A percentile compares a stretch with the other conserved stretches of the same genome.
phyloP scores from a whole-genome alignment of 257 asterid genomes.

The Solanum acaule region DNA sequence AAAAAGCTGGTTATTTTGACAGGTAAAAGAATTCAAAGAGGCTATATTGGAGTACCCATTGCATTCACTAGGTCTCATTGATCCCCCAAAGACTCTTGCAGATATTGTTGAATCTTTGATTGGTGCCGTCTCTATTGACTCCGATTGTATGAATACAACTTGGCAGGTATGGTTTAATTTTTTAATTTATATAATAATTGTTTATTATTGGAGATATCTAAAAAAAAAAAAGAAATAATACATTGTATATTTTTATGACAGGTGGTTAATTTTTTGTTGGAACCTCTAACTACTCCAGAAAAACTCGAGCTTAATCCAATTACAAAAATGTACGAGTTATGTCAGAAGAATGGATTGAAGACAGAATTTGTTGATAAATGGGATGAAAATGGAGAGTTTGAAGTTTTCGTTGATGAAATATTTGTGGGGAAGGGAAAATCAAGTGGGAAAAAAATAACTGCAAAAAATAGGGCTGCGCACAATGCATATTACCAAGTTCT shows the following conservation, averaged over 20 bases:
- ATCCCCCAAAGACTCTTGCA: background rate
- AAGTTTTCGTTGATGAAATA: background rate
- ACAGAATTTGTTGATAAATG: background rate
- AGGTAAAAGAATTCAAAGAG: constrained; percentile 29
- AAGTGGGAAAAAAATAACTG: background rate
- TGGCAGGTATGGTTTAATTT: background rate
- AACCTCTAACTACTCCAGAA: background rate
- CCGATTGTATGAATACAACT: background rate
- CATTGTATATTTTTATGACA: background rate
- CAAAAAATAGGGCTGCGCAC: background rate
- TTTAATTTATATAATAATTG: too few species aligned
- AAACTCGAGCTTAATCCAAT: background rate
- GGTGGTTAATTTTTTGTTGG: background rate
- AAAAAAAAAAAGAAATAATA: too few species aligned
- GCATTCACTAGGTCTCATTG: constrained; percentile 13
- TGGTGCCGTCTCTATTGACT: background rate
- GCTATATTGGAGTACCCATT: constrained; percentile 27
- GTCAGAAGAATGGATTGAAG: background rate
- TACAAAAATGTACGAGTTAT: background rate
- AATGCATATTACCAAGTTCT: background rate
- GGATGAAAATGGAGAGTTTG: background rate
- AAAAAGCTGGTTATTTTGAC: background rate
- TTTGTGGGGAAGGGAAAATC: background rate
- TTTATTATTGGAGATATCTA: background rate
- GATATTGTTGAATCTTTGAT: background rate